Evolutionary conservation across 352 stramenopile species (phyloP).

Genomic region (Albugo candida): DNA sequence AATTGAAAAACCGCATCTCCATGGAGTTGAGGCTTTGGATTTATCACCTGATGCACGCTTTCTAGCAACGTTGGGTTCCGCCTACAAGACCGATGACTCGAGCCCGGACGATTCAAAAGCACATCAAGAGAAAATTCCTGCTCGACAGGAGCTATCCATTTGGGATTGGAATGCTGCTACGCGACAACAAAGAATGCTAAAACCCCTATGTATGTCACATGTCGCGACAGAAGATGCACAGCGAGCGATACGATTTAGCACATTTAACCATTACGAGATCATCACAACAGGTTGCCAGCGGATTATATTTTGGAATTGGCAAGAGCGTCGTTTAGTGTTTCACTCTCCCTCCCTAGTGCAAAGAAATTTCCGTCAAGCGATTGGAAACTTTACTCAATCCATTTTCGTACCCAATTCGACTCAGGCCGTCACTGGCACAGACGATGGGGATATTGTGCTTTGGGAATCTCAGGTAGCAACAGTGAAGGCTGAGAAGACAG

Average conservation of each 20-base stretch:
- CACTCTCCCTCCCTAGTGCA: conserved; percentile 72
- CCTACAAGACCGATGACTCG: conserved; percentile 12
- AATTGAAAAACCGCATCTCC: conserved; percentile 68
- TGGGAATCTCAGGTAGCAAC: conserved; percentile 39
- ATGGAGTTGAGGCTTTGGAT: conserved; percentile 70
- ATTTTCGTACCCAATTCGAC: conserved; percentile 75
- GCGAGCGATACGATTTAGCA: conserved; percentile 77
- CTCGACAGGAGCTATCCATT: conserved; percentile 61
- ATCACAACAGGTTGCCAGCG: conserved; percentile 70
- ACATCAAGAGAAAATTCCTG: conserved; percentile 7
- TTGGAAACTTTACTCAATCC: conserved; percentile 72
- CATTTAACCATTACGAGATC: conserved; percentile 73
- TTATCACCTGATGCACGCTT: conserved; percentile 80
- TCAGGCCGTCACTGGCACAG: conserved; percentile 69
- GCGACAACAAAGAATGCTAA: neutral
- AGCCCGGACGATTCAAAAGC: conserved; percentile 6
- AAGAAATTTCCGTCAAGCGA: conserved; percentile 56
- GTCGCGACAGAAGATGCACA: conserved; percentile 63
- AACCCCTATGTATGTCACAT: conserved; percentile 29
- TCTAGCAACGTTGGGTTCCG: conserved; percentile 56
- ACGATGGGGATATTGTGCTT: conserved; percentile 73
- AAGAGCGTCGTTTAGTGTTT: conserved; percentile 52
- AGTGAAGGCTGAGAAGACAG: conserved; percentile 7
- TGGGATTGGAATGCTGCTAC: conserved; percentile 73
- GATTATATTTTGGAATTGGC: conserved; percentile 84